Base-by-base conservation (phyloP, 768 basidiomycete genomes). In the Naganishia friedmannii region DNA sequence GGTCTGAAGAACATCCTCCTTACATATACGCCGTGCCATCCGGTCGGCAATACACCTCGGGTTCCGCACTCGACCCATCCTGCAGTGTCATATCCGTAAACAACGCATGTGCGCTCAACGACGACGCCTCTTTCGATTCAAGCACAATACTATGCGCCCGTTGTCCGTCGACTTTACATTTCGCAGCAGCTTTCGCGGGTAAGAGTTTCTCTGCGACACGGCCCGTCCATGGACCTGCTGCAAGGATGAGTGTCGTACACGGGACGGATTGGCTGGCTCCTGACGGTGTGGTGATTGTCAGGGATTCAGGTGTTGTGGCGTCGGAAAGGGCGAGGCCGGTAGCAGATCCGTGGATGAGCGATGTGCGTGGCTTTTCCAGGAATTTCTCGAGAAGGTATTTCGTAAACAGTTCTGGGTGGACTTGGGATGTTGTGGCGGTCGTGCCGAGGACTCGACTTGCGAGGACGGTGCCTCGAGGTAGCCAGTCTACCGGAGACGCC, bases 151-250 rank as follows among this genome's bases (percentile, higher is more conserved):
- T 77, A 65, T 83, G 82, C 9, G 82, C 82, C 60, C 82, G 56
- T 57, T 75, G 74, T 7, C 81, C 81, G 13, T 69, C 68, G 3
- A 82, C 79, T n/a, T 66, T 29, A 19, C 82, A 72, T 45, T 57
- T 56, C 2, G 68, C 56, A 2, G 78, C 82, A 12, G 77, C 63
- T 39, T 74, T 58, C 17, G 69, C 53, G 3, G 77, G 77, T 23
- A 84, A 68, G n/a, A 84, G 72, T 45, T 77, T 67, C 42, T 70
- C 56, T 4, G 81, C 74, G 1, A 94, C 77, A 10, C 76, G 76
- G 9, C 90, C 84, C 0, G 91, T 90, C 92, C 93, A 96, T 19
- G 91, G 89, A 29, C 93, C 93, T n/a, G 90, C 90, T 48, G 88
- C 85, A 60, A 96, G 79, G 48, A 95, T 83, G 72, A 93, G 86